A percentile compares a stretch with the other conserved stretches of the same genome.
Evolutionary conservation across 2,329 filamentous ascomycete species (phyloP).

Genomic region (Saccharata proteae): DNA sequence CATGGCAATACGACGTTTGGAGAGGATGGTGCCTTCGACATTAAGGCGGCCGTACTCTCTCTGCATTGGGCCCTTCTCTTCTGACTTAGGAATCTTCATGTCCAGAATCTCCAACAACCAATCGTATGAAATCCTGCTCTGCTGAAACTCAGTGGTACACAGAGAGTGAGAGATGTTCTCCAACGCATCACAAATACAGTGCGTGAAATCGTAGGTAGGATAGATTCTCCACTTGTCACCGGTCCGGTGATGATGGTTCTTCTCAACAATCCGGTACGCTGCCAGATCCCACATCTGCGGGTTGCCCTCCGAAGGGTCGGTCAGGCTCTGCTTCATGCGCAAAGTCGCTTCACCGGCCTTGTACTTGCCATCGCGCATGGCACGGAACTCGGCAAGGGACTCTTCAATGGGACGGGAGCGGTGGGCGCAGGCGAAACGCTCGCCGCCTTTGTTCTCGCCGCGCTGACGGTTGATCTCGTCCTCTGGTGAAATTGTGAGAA

Average conservation of each 20-base stretch:
- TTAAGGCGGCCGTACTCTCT: slow-evolving; percentile 69
- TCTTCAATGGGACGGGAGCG: slow-evolving; percentile 62
- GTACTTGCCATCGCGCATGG: slow-evolving; percentile 87
- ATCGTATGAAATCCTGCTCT: slow-evolving; percentile 77
- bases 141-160: slow-evolving; percentile 86
- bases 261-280: slow-evolving; percentile 73
- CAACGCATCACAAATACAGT: slow-evolving; percentile 84
- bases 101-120: slow-evolving; percentile 74
- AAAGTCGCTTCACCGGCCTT: slow-evolving; percentile 71
- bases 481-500: slow-evolving; percentile 34
- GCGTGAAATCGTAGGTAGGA: slow-evolving; percentile 86
- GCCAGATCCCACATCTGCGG: slow-evolving; percentile 95
- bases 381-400: slow-evolving; percentile 71
- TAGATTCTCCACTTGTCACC: slow-evolving; percentile 83
- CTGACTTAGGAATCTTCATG: slow-evolving; percentile 56
- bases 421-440: slow-evolving; percentile 70
- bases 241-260: slow-evolving; percentile 64
- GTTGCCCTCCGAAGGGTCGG: slow-evolving; percentile 55
- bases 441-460: slow-evolving; percentile 53
- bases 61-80: slow-evolving; percentile 62
- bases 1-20: slow-evolving; percentile 72
- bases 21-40: slow-evolving; percentile 73
- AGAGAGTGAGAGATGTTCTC: slow-evolving; percentile 86
- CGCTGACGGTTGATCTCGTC: slow-evolving; percentile 77
- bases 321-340: slow-evolving; percentile 80